Evolutionary conservation across 1,284 basidiomycete species (phyloP), one percentile per base, ranked within the genome.

Genomic region (Psilocybe mexicana): DNA sequence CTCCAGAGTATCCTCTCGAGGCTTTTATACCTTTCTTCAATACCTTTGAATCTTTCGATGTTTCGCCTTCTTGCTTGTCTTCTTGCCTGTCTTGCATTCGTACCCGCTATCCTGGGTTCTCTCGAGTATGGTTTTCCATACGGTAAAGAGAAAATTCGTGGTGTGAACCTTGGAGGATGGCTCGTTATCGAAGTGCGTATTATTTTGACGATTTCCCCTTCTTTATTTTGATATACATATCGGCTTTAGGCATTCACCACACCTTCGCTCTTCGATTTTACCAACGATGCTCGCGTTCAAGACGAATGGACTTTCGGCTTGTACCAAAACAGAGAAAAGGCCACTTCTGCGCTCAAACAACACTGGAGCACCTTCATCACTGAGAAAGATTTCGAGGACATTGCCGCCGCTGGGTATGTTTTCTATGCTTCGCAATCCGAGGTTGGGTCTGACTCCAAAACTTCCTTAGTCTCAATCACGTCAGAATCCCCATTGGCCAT

Each of bases 291-390:
- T 26, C 75, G 71, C 44, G 88, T 87, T 60, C 73, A 94, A 58
- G 93, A 96, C 71, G 93, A 97, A 71, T 97, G 83, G 79, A 96
- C 94, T 0, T 95, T 92, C 63, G 80, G 86, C 42, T 78, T 85
- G 66, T 81, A 81, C 60, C 86, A 91, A 65, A 70, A 81, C 63
- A 68, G 69, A 24, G 63, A 68, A 43, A 79, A 75, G 0, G 89
- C 88, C 0, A 67, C 68, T 23, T 63, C 69, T 30, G 72, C 59
- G 2, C 77, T 93, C 28, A 74, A 80, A 62, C 70, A 78, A 25
- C 93, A 95, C 70, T 94, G 92, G 90, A 76, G 88, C 59, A 86
- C 87, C 2, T 94, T 82, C 80, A 90, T 94, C 63, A 92, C 88
- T 3, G 87, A 93, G 69, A 65, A 73, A 28, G 92, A 94, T 70